Evolutionary conservation across 352 stramenopile genomes (phyloP), one percentile per base, ranked within the genome.

Genomic region (Phytophthora cactorum): DNA sequence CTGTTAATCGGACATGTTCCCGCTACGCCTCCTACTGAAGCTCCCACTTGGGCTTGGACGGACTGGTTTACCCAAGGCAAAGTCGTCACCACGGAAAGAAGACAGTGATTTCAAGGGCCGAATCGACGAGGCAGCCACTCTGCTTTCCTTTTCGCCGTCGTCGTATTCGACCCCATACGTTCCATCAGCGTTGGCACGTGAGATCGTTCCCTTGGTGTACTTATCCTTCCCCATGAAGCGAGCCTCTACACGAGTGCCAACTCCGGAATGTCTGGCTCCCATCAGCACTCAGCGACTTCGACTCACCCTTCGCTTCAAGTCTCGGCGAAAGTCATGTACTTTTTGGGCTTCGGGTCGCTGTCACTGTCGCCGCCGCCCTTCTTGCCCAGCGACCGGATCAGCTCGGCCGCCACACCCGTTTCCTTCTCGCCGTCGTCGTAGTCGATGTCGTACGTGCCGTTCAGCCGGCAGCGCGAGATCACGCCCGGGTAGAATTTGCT

Each of bases 91-190:
- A 27, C 60, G 59, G 32, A 77, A 77, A 31, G 63, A 69, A 6
- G 70, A 61, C 15, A 73, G 38, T 2, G 65, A 68, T 17, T 70
- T 77, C 28, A 64, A 66, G 22, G 72, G 39, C 8, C 68, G 71
- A 66, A 90, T 91, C 0, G 69, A 66, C 7, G 77, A 68, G 31
- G 22, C 57, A 5, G 65, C 34, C 0, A 92, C 78, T 44, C 74
- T 41, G 15, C 36, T 85, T 57, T 91, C 84, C 22, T 71, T 78
- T 8, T 92, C 82, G 2, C 87, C 87, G 47, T 96, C 88, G 44
- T 96, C 82, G 61, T 92, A 96, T 41, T 89, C 72, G 36, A 96
- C 80, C 29, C 70, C 75, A 50, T 82, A 95, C 5, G 84, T 94
- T 22, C 83, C 83, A 41, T 95, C 74, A 9, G 59, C 51, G 39